Conservation (phyloP, 257 asterid genomes). For the Solanum tarijense region DNA sequence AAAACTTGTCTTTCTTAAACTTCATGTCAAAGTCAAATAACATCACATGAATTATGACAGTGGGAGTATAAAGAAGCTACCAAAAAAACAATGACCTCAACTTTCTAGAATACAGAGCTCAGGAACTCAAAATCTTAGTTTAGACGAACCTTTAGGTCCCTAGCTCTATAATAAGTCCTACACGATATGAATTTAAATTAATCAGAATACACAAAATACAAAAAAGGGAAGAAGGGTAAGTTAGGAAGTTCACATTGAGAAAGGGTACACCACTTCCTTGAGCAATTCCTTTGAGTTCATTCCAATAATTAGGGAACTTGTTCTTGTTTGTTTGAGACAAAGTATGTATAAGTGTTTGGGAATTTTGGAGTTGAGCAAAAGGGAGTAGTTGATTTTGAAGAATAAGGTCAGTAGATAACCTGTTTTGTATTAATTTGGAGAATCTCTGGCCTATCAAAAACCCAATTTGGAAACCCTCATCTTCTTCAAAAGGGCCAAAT, state of each 20-base stretch:
- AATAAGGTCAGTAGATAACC: constrained; percentile 53
- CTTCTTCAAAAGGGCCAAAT: constrained; percentile 49
- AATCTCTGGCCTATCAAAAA: constrained; percentile 56
- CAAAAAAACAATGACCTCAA: background rate
- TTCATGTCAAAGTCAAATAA: no score
- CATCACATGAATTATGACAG: background rate
- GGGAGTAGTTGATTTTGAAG: constrained; percentile 71
- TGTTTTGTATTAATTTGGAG: constrained; percentile 40
- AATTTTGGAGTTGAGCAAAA: constrained; percentile 42
- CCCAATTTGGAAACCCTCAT: constrained; percentile 38
- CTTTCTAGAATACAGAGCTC: background rate
- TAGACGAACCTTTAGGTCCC: background rate
- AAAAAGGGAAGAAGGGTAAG: background rate
- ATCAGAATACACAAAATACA: background rate
- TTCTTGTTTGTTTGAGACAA: constrained; percentile 30
- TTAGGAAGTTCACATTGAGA: constrained; percentile 36
- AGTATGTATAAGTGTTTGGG: constrained; percentile 40
- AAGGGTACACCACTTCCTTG: constrained; percentile 58
- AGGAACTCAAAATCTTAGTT: background rate
- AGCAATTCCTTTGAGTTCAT: constrained; percentile 75
- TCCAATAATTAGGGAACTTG: constrained; percentile 61
- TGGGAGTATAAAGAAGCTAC: background rate
- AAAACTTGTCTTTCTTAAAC: background rate
- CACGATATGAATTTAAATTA: background rate
- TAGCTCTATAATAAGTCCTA: background rate